Base-by-base conservation (phyloP, 208 protist genomes). In the Angomonas ambiguus region DNA sequence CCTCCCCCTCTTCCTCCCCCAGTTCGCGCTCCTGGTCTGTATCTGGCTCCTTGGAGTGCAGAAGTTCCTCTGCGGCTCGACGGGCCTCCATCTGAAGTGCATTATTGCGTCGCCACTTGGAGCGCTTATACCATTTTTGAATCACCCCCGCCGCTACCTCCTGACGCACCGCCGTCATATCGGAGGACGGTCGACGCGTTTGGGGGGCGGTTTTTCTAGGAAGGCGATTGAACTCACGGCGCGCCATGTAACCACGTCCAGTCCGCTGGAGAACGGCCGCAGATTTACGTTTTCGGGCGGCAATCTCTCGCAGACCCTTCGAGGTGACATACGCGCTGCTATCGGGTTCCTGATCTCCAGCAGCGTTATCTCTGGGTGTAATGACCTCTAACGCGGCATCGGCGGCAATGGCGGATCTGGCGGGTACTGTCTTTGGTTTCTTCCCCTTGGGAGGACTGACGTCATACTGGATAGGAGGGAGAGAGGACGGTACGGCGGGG, bases 121-220 rank as follows among this genome's bases (percentile, higher is more conserved):
- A 20, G 31, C 74, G 48, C 8, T 84, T 83, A 67, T 76, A 81
- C 80, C 82, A 90, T 16, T 59, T 62, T 77, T 91, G 87, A 24
- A 91, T 72, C 27, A 11, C 48, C 24, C 62, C 22, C 0, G 82
- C 77, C 42, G 86, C 80, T 3, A 48, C 27, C 3, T 56, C 25
- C 58, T 27, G 76, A 76, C 45, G 83, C 74, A 6, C 62, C 41
- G 13, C 65, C 34, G 38, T 80, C 83, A 51, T 56, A 28, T 2
- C 68, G 67, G 56, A 72, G 27, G 33, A 16, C 8, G 38, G 38
- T 8, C 11, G 16, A 16, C 16, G 38, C 8, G 11, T 45, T n/a
- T n/a, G n/a, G 38, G 38, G 8, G 38, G 11, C 16, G 38, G 16
- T 16, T 16, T 45, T 45, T 45, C 38, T 8, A 8, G 38, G 38